Evolutionary conservation across 768 basidiomycete species (phyloP).

Genomic region (Suillus spraguei): DNA sequence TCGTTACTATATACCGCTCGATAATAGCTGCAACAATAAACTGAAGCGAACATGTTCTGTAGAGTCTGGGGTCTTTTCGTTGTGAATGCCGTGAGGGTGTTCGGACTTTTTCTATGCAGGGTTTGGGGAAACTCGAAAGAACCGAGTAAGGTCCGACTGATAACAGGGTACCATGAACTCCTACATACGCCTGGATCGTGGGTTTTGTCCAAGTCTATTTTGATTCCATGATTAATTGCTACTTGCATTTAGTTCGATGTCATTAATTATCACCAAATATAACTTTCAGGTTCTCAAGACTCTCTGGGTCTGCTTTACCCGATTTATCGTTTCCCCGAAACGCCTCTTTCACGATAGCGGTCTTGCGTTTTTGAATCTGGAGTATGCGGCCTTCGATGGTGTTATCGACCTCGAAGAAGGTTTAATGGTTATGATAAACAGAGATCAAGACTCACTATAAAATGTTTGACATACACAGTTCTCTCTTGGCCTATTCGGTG

Average conservation of each 20-base stretch:
- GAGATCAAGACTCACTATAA: constrained; percentile 56
- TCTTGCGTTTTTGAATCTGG: constrained; percentile 84
- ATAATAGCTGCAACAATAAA: too few relatives aligned
- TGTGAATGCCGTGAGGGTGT: too few relatives aligned
- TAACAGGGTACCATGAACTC: too few relatives aligned
- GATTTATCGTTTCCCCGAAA: constrained; percentile 59
- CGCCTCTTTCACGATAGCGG: constrained; percentile 83
- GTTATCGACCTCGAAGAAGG: constrained; percentile 52
- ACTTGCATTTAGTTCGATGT: background rate
- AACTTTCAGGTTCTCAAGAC: constrained; percentile 79
- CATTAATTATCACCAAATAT: constrained; percentile 60
- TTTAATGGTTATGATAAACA: background rate
- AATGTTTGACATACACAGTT: constrained; percentile 82
- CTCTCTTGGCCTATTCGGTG: constrained; percentile 85
- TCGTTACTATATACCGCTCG: too few relatives aligned
- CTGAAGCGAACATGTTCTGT: too few relatives aligned
- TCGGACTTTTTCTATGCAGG: too few relatives aligned
- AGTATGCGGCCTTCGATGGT: constrained; percentile 83
- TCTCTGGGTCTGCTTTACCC: constrained; percentile 60
- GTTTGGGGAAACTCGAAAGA: too few relatives aligned
- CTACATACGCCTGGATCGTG: background rate
- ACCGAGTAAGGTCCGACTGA: too few relatives aligned
- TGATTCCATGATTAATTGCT: background rate
- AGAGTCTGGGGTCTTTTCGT: too few relatives aligned
- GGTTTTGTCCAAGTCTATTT: background rate